Conservation (phyloP, 768 basidiomycete genomes). For the Panus rudis region DNA sequence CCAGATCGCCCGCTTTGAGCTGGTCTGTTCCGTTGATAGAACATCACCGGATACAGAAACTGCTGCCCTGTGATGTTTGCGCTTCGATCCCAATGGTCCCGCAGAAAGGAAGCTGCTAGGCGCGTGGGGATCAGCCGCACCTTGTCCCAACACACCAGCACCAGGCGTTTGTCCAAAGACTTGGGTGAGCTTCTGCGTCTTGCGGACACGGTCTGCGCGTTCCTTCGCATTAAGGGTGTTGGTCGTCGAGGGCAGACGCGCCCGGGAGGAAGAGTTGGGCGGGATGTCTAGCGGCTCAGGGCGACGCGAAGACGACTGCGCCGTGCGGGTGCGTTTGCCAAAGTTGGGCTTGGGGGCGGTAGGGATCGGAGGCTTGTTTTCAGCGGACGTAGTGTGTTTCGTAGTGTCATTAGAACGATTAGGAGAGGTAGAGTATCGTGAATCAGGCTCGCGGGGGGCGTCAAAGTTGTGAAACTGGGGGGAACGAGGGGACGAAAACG, state of each 20-base stretch:
- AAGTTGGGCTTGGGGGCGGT: conserved; percentile 42
- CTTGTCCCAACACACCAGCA: conserved; percentile 4
- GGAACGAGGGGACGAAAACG: conserved; percentile 11
- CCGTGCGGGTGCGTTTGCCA: conserved; percentile 24
- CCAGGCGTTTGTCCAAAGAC: conserved; percentile 66
- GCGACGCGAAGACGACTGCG: conserved; percentile 2
- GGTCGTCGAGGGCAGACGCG: conserved; percentile 49
- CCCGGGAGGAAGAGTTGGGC: conserved; percentile 1
- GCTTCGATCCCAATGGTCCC: conserved; percentile 2
- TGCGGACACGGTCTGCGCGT: conserved; percentile 66
- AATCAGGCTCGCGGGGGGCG: conserved; percentile 15
- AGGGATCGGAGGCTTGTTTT: conserved; percentile 38
- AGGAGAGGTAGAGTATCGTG: conserved; percentile 23
- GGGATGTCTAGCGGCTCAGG: conserved; percentile 2
- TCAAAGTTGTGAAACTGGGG: conserved; percentile 7
- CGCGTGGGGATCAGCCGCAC: conserved; percentile 8
- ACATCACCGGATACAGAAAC: conserved; percentile 20
- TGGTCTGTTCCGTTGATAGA: conserved; percentile 14
- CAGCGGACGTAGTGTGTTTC: conserved; percentile 8
- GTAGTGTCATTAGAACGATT: conserved; percentile 17
- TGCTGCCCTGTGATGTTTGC: conserved; percentile 15
- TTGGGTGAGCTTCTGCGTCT: conserved; percentile 72
- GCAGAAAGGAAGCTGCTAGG: conserved; percentile 2
- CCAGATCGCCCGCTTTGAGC: conserved; percentile 20
- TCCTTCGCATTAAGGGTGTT: conserved; percentile 59